Base-by-base conservation (phyloP, 2,329 filamentous ascomycete genomes). In the Cladophialophora psammophila region DNA sequence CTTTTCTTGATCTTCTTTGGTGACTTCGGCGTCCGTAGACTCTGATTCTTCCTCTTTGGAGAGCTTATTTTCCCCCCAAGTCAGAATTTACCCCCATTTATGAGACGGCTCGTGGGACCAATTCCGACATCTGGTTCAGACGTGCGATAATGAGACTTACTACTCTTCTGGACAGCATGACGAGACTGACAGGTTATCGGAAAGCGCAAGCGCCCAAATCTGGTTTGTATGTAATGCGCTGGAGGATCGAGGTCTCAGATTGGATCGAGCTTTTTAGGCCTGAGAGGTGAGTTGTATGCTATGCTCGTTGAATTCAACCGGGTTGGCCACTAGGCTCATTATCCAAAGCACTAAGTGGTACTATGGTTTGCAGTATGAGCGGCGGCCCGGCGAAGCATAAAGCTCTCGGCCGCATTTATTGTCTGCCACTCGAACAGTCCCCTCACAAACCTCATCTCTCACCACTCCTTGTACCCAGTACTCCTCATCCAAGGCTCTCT, bases 1-100 rank as follows among this genome's bases (percentile, higher is more conserved):
- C 82, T 95, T 96, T 82, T 98, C 94, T 80, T 99, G 95, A 78
- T 99, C 95, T 79, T 98, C 94, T 76, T 94, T 91, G 68, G 95
- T 91, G 66, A 99, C 95, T 80, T 97, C 92, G 74, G 93, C 90
- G 77, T 99, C 95, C 69, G 88, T 86, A 60, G 89, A 84, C 66
- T 89, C 78, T 65, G 84, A 90, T 80, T 99, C 95, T 75, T 98
- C 94, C 78, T 97, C 94, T 77, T 93, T 96, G 54, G 92, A 93
- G 73, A 99, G 90, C 95, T 98, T 40, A 7, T 35, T 8, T 26
- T 57, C 3, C 5, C 5, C 15, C 20, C 10, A 50, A 50, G 54
- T 52, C 7, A 65, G 52, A 50, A 45, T 45, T 7, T 20, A 35
- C 50, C 15, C n/a, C 10, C 48, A 18, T 53, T n/a, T 3, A 10